Percentiles rank a stretch among this genome's conserved stretches.
These are phyloP conservation scores for Cyclanthera cordifolia DNA, from an alignment of 306 rosid species.

Conservation along the genomic window DNA sequence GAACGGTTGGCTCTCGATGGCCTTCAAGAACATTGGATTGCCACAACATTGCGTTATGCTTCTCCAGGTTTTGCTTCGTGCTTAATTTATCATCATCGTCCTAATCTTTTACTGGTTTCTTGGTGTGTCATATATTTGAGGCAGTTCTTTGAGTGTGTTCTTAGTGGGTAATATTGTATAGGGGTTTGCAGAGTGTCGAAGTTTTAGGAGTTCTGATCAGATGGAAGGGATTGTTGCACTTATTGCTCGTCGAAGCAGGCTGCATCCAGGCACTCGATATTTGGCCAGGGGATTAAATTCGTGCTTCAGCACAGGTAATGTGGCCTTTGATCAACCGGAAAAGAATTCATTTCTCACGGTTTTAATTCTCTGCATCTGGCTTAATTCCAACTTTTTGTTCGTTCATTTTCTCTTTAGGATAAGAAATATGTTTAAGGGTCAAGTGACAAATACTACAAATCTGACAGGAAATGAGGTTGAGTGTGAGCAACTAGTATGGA, in stretches of 20 bases:
- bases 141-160: slow-evolving; percentile 25
- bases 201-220: slow-evolving; percentile 88
- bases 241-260: slow-evolving; percentile 90
- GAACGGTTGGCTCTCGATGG: slow-evolving; percentile 74
- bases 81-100: slow-evolving; percentile 18
- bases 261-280: slow-evolving; percentile 98
- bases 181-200: slow-evolving; percentile 97
- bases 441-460: slow-evolving; percentile 14
- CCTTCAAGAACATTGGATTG: slow-evolving; percentile 69
- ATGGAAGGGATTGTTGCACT: slow-evolving; percentile 78
- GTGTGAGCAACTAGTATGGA: slow-evolving; percentile 95
- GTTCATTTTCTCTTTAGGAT: background rate
- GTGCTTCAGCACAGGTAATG: slow-evolving; percentile 84
- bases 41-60: slow-evolving; percentile 70
- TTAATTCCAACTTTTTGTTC: background rate
- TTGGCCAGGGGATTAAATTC: slow-evolving; percentile 97
- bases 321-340: slow-evolving; percentile 11
- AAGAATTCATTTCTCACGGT: background rate
- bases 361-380: background rate
- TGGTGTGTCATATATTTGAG: slow-evolving; percentile 8
- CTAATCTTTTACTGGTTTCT: background rate
- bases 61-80: slow-evolving; percentile 69
- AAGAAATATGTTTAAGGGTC: background rate
- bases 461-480: slow-evolving; percentile 94
- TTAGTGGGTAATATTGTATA: slow-evolving; percentile 60